Base-by-base conservation (phyloP, 805 yeast genomes). In the Candida sanyiensis region DNA sequence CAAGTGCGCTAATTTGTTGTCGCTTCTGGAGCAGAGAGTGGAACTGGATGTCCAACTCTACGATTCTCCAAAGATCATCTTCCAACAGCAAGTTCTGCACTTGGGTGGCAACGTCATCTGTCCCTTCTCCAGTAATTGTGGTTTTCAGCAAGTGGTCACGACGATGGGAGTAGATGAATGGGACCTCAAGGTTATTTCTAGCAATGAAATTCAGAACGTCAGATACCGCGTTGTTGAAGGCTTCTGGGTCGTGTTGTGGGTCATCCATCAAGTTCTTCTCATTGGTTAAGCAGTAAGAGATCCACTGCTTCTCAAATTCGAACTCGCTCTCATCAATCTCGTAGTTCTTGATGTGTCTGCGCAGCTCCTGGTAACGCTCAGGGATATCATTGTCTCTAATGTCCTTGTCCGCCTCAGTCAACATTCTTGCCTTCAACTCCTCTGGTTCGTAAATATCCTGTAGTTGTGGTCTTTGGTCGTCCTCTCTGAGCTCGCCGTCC, bases 381-480 rank as follows among this genome's bases (percentile, higher is more conserved):
- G 98, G 98, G 34, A 86, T 63, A 61, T 93, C 98, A 6, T 80
- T 76, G 39, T 80, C 75, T 57, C 97, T 80, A 47, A 93, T 87
- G 17, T 73, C 66, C 65, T 90, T 89, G 64, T 93, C 98, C 50
- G 77, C 88, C 43, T 86, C 95, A 0, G 98, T 93, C 52, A 93
- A 75, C 75, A 93, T 75, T 42, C 90, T 80, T 47, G 85, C 94
- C 51, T 85, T 83, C 55, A 93, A 73, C 65, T 93, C 98, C 40
- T 89, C 82, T 44, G 89, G 88, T 67, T 93, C 98, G 54, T 93
- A 93, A 25, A 93, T 95, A 54, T 93, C 96, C 48, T 83, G 80
- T 47, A 93, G 69, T 10, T 83, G 77, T 18, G 57, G 53, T 44
- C 64, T 69, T 6, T 66, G 64, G 16, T 66, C 71, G 18, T 63